Base-by-base conservation (phyloP, 2,329 filamentous ascomycete species). In the Aspergillus persii region DNA sequence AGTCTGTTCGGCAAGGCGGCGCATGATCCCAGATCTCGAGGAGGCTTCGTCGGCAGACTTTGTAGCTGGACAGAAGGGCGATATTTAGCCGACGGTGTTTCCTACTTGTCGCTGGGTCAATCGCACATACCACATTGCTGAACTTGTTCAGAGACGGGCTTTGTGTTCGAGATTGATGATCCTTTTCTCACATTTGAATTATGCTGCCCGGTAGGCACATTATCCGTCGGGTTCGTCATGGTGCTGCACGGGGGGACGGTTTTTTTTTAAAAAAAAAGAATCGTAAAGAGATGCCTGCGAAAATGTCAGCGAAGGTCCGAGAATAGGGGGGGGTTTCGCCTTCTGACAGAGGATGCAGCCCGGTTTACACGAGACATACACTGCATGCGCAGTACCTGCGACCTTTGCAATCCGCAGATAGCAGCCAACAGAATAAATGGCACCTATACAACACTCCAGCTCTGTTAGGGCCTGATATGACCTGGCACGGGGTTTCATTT, bases 1-100 rank as follows among this genome's bases (percentile, higher is more conserved):
- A 23, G 18, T 23, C 18, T 23, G 44, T 39, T 61, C 62, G 29
- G 66, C 55, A 52, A 66, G 59, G 29, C 67, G 61, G 50, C 64
- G 63, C 50, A 57, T 54, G 59, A 65, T 67, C 48, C 66, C 55
- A 52, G 63, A 54, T 60, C 60, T 65, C 36, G 62, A 11, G 15
- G 54, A 50, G 31, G 29, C 49, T 12, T 51, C 57, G 33, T 39
- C 50, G 33, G 30, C 60, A 27, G 49, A 56, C 26, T 54, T 48
- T 33, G 53, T 31, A 26, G 33, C 64, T 66, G 57, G 46, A 51
- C 26, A 33, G n/a, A n/a, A 44, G 50, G 15, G 11, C 23, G 3
- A 29, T 11, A 6, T 29, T 52, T 4, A 58, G 31, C 4, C 46
- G 44, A 2, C 26, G n/a, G 8, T 15, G 36, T 5, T 26, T 6